phyloP scores from a whole-genome alignment of 345 rosid species.

The Gossypium rotundifolium region DNA sequence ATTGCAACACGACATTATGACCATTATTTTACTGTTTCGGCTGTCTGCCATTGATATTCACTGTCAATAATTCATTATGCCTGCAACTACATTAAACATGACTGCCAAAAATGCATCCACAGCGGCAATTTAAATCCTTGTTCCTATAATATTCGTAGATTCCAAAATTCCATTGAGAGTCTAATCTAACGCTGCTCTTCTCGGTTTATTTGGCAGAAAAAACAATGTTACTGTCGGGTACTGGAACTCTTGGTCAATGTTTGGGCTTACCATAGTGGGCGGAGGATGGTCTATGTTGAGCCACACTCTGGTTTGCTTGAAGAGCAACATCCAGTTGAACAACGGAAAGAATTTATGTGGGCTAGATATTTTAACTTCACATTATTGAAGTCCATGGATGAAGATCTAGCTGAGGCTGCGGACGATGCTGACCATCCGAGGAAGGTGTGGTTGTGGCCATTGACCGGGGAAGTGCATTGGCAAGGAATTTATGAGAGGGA shows the following conservation, averaged over 20 bases:
- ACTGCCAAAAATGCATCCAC: not conserved
- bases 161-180: not conserved
- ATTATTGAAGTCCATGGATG: conserved; percentile 87
- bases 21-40: not conserved
- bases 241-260: conserved; percentile 79
- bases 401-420: conserved; percentile 98
- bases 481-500: conserved; percentile 92
- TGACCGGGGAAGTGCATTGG: conserved; percentile 96
- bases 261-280: conserved; percentile 92
- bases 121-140: not conserved
- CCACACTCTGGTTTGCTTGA: conserved; percentile 56
- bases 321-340: conserved; percentile 71
- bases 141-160: not conserved
- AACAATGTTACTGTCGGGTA: conserved; percentile 84
- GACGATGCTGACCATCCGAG: conserved; percentile 75
- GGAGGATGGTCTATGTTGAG: conserved; percentile 84
- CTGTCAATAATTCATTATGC: not conserved
- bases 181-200: not conserved
- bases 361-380: conserved; percentile 67
- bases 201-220: conserved; percentile 43
- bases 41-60: not conserved
- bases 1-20: not conserved
- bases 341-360: conserved; percentile 69
- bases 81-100: not conserved
- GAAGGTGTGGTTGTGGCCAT: conserved; percentile 86